Percentiles rank a stretch among this genome's conserved stretches.
Conservation (phyloP, 2,329 filamentous ascomycete species). For the Epichloe sylvatica region DNA sequence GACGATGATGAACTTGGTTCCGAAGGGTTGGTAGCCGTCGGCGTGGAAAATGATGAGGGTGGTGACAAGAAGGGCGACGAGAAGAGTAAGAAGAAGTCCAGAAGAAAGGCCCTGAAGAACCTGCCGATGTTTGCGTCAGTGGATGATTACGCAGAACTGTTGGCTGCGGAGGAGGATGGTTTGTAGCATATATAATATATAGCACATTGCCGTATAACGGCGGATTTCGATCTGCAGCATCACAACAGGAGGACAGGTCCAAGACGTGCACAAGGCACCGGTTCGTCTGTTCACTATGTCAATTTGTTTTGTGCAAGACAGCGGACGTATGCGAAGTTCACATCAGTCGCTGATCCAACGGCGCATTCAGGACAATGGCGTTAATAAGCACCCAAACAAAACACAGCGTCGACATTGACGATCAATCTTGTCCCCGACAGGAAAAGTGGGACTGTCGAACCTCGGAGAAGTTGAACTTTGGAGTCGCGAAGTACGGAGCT, state of each 20-base stretch:
- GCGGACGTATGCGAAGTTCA: no score
- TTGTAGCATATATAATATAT: slow-evolving; percentile 9
- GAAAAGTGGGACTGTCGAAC: slow-evolving; percentile 2
- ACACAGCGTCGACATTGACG: not conserved
- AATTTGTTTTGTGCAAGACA: no score
- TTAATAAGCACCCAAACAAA: no score
- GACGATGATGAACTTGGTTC: slow-evolving; percentile 32
- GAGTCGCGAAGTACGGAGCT: no score
- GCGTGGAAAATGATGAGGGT: slow-evolving; percentile 25
- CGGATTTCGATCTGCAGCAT: not conserved
- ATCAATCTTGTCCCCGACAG: not conserved
- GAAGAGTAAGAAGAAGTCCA: slow-evolving; percentile 30
- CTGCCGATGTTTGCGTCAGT: slow-evolving; percentile 85
- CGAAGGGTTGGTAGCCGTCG: slow-evolving; percentile 23
- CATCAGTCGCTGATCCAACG: no score
- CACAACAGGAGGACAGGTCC: not conserved
- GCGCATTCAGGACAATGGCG: no score
- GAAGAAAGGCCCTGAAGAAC: slow-evolving; percentile 73
- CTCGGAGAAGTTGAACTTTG: not conserved
- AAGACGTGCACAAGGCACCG: not conserved
- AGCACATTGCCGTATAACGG: not conserved
- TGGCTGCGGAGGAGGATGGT: slow-evolving; percentile 56
- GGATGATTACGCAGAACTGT: slow-evolving; percentile 82
- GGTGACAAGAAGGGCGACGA: slow-evolving; percentile 52
- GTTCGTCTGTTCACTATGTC: no score